phyloP scores from a whole-genome alignment of 2,329 filamentous ascomycete species.

The Plectosphaerella sp. region DNA sequence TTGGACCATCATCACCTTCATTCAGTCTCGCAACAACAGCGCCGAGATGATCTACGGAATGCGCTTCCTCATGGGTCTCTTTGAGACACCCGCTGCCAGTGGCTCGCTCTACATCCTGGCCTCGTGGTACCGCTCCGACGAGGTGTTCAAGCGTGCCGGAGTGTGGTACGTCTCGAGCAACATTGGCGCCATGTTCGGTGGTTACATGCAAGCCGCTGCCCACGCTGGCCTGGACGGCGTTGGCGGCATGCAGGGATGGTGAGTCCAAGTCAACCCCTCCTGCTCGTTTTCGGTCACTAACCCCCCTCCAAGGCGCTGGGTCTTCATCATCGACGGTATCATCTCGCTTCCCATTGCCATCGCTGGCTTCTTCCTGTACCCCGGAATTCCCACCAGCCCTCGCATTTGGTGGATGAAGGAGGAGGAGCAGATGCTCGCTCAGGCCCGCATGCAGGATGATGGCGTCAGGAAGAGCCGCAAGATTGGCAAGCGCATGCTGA shows the following conservation, averaged over 20 bases:
- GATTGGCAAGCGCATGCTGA: slow-evolving; percentile 19
- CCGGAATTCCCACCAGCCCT: slow-evolving; percentile 20
- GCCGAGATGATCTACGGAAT: slow-evolving; percentile 17
- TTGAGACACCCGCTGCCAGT: slow-evolving; percentile 9
- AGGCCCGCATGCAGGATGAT: slow-evolving; percentile 21
- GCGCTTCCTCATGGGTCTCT: slow-evolving; percentile 19
- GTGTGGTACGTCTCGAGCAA: slow-evolving; percentile 44
- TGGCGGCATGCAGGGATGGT: slow-evolving; percentile 36
- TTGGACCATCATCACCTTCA: slow-evolving; percentile 10
- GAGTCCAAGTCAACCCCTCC: neutral
- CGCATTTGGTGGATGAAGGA: slow-evolving; percentile 21
- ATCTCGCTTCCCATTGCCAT: slow-evolving; percentile 28
- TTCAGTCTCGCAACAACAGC: slow-evolving; percentile 11
- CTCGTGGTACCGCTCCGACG: slow-evolving; percentile 26
- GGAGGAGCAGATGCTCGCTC: slow-evolving; percentile 19
- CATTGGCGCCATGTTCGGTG: slow-evolving; percentile 40
- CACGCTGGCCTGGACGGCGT: slow-evolving; percentile 41
- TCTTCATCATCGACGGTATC: slow-evolving; percentile 29
- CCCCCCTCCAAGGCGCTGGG: slow-evolving; percentile 18
- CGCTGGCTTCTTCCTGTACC: slow-evolving; percentile 25
- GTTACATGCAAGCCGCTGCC: slow-evolving; percentile 41
- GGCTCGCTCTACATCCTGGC: slow-evolving; percentile 23
- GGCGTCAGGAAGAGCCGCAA: slow-evolving; percentile 16
- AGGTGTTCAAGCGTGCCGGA: slow-evolving; percentile 43
- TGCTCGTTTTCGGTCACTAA: neutral